Evolutionary conservation across 2,329 filamentous ascomycete species (phyloP).

Genomic region (Aspergillus uvarum): DNA sequence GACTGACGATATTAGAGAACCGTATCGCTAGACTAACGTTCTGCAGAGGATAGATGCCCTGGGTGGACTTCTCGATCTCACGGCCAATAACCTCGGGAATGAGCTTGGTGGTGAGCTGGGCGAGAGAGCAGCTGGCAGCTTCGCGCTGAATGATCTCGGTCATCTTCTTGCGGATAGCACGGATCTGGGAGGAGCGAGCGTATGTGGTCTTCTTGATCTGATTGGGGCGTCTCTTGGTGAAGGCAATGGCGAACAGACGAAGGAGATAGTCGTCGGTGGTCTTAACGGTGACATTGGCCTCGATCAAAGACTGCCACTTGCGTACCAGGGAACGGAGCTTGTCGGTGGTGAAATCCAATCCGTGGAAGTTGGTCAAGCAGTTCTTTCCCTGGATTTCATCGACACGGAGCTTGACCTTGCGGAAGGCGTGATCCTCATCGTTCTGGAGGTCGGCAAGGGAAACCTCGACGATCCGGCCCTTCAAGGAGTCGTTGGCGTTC

Average conservation of each 20-base stretch:
- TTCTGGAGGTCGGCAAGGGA: conserved; percentile 99
- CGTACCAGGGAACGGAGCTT: conserved; percentile 98
- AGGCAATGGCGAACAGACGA: conserved; percentile 97
- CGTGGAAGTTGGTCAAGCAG: conserved; percentile 99
- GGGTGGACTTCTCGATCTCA: conserved; percentile 99
- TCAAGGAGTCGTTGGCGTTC: conserved; percentile 99
- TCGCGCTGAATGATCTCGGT: conserved; percentile 97
- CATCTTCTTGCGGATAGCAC: conserved; percentile 99
- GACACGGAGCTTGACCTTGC: conserved; percentile 98
- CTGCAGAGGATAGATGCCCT: conserved; percentile 99
- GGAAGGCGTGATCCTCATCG: conserved; percentile 99
- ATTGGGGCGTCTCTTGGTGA: conserved; percentile 98
- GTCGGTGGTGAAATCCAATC: conserved; percentile 99
- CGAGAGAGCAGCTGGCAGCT: conserved; percentile 88
- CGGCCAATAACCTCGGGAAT: conserved; percentile 99
- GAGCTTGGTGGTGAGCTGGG: conserved; percentile 96
- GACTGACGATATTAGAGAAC: not conserved
- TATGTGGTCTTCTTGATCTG: conserved; percentile 99
- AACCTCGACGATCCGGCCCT: conserved; percentile 98
- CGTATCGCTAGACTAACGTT: conserved; percentile 63
- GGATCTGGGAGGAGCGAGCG: conserved; percentile 93
- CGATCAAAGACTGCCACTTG: conserved; percentile 99
- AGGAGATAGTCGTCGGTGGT: conserved; percentile 99
- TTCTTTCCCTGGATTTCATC: conserved; percentile 99
- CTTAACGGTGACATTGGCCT: conserved; percentile 99